Percentiles rank a stretch among this genome's conserved stretches.
phyloP scores from a whole-genome alignment of 2,329 filamentous ascomycete species.

The Penicillium sp. region DNA sequence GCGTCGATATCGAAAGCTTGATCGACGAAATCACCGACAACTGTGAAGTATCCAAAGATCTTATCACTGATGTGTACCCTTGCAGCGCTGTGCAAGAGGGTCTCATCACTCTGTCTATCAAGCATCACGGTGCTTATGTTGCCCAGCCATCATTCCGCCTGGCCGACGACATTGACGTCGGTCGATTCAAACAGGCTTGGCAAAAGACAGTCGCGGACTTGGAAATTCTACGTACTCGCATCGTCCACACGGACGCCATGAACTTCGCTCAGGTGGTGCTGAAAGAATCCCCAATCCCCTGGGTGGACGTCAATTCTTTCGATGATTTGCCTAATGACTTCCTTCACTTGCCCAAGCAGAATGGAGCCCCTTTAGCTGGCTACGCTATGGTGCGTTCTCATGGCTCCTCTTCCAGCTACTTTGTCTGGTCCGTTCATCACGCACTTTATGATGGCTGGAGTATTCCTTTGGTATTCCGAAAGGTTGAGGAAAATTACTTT shows the following conservation, averaged over 20 bases:
- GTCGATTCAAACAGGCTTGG: constrained; percentile 49
- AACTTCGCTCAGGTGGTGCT: constrained; percentile 45
- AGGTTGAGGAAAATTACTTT: constrained; percentile 39
- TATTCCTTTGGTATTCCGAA: constrained; percentile 38
- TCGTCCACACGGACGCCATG: constrained; percentile 40
- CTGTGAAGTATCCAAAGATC: constrained; percentile 31
- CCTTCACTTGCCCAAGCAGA: constrained; percentile 31
- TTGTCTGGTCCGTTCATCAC: constrained; percentile 54
- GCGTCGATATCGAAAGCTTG: constrained; percentile 18
- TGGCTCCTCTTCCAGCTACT: constrained; percentile 32
- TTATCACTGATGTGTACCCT: constrained; percentile 44
- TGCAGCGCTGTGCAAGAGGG: constrained; percentile 48
- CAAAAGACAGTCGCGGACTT: constrained; percentile 45
- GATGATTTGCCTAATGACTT: constrained; percentile 26
- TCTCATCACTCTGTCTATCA: constrained; percentile 50
- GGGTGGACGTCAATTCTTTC: constrained; percentile 33
- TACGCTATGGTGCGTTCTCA: constrained; percentile 37
- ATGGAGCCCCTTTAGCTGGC: constrained; percentile 36
- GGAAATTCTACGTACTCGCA: constrained; percentile 52
- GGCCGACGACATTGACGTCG: constrained; percentile 38
- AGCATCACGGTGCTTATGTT: constrained; percentile 50
- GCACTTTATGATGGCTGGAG: constrained; percentile 55
- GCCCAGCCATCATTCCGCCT: constrained; percentile 48
- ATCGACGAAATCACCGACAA: constrained; percentile 31
- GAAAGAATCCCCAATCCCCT: constrained; percentile 35